A percentile compares a stretch with the other conserved stretches of the same genome.
Evolutionary conservation across 805 yeast genomes (phyloP).

Genomic region (Candida coleopterorum): DNA sequence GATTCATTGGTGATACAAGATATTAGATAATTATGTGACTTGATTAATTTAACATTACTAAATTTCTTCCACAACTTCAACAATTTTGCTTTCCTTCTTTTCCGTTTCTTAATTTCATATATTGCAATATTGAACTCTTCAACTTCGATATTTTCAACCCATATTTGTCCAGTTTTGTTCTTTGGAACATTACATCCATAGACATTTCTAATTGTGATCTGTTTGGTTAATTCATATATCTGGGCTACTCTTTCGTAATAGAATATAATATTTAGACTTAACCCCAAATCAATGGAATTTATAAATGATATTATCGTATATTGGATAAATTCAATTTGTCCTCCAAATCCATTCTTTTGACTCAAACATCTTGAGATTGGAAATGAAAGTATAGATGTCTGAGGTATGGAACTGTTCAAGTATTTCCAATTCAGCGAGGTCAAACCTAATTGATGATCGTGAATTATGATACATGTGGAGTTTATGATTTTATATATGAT

Average conservation of each 20-base stretch:
- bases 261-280: slow-evolving; percentile 4
- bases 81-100: not conserved
- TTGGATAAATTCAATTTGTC: slow-evolving; percentile 3
- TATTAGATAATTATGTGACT: slow-evolving; percentile 3
- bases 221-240: slow-evolving; percentile 4
- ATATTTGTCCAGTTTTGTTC: slow-evolving; percentile 8
- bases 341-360: slow-evolving; percentile 8
- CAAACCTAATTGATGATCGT: slow-evolving; percentile 1
- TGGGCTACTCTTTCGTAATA: slow-evolving; percentile 7
- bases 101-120: not conserved
- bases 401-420: not conserved
- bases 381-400: not conserved
- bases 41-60: slow-evolving; percentile 4
- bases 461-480: not conserved
- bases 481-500: slow-evolving; percentile 4
- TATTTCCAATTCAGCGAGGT: slow-evolving; percentile 1
- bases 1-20: slow-evolving; percentile 6
- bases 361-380: slow-evolving; percentile 9
- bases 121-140: not conserved
- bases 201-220: slow-evolving; percentile 1
- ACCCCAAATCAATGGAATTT: slow-evolving; percentile 6
- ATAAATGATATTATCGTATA: not conserved
- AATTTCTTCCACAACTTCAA: slow-evolving; percentile 6
- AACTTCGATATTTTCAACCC: slow-evolving; percentile 1
- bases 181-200: slow-evolving; percentile 7